Conservation (phyloP, 1,139 yeast genomes). For the Scheffersomyces illinoinensis region DNA sequence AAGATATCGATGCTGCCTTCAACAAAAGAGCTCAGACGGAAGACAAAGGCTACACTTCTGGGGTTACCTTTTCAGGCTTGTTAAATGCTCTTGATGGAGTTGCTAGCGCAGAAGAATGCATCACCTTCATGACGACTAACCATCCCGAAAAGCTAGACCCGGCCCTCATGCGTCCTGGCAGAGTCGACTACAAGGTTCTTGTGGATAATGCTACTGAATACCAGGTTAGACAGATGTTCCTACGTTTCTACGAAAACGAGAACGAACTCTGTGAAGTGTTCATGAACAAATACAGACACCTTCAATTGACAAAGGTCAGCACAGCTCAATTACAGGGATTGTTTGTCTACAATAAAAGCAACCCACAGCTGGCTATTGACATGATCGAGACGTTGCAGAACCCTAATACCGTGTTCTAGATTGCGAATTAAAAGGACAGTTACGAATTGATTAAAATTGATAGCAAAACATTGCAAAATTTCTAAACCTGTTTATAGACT, state of each 20-base stretch:
- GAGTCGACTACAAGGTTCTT: slow-evolving; percentile 82
- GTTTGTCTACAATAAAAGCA: slow-evolving; percentile 87
- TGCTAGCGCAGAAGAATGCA: slow-evolving; percentile 96
- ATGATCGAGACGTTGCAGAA: slow-evolving; percentile 52
- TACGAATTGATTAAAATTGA: slow-evolving; percentile 2
- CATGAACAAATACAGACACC: slow-evolving; percentile 47
- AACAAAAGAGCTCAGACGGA: slow-evolving; percentile 74
- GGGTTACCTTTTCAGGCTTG: slow-evolving; percentile 93
- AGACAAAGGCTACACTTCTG: slow-evolving; percentile 75
- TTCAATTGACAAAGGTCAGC: slow-evolving; percentile 62
- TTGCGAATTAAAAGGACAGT: background rate
- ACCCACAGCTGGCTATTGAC: slow-evolving; percentile 72
- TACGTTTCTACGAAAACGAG: slow-evolving; percentile 79
- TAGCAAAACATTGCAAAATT: background rate
- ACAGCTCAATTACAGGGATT: slow-evolving; percentile 96
- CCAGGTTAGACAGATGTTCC: slow-evolving; percentile 82
- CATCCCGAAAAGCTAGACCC: slow-evolving; percentile 93
- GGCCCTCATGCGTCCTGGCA: slow-evolving; percentile 86
- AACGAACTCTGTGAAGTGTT: slow-evolving; percentile 62
- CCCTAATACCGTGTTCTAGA: slow-evolving; percentile 33
- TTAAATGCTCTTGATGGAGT: slow-evolving; percentile 96
- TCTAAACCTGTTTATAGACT: slow-evolving; percentile 3
- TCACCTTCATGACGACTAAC: slow-evolving; percentile 97
- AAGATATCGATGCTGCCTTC: slow-evolving; percentile 96
- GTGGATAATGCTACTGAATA: slow-evolving; percentile 82